phyloP scores from a whole-genome alignment of 1,284 basidiomycete genomes.

The Nidula niveotomentosa region DNA sequence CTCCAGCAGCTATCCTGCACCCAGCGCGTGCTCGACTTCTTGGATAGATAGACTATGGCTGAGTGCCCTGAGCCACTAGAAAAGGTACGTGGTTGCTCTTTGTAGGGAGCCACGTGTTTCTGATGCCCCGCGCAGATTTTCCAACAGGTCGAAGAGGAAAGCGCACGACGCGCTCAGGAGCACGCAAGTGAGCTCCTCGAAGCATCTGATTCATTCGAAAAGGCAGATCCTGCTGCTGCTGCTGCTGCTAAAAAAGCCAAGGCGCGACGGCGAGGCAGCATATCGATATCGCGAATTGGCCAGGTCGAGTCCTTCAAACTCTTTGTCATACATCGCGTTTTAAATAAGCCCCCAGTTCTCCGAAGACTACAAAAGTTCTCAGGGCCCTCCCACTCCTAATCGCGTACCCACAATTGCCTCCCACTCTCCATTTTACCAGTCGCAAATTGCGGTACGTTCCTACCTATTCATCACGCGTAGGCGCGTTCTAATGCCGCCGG shows the following conservation, averaged over 20 bases:
- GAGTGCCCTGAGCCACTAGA: constrained; percentile 37
- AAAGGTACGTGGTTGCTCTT: constrained; percentile 25
- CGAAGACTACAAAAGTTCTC: constrained; percentile 20
- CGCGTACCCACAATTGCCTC: constrained; percentile 35
- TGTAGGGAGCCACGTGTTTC: constrained; percentile 2
- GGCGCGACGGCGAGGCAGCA: constrained; percentile 39
- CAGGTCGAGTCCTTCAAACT: constrained; percentile 35
- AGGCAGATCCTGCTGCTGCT: constrained; percentile 7
- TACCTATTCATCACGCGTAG: background rate
- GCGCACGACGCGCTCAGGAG: constrained; percentile 41
- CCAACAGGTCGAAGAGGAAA: constrained; percentile 51
- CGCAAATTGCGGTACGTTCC: constrained; percentile 41
- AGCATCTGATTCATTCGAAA: constrained; percentile 11
- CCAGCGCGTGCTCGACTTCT: background rate
- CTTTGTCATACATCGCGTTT: constrained; percentile 1
- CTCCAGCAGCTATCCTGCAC: background rate
- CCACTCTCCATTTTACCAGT: constrained; percentile 49
- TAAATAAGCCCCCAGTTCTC: constrained; percentile 14
- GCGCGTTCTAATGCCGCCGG: constrained; percentile 3
- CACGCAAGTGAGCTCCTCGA: constrained; percentile 10
- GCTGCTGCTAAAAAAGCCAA: constrained; percentile 19
- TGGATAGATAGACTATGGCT: constrained; percentile 15
- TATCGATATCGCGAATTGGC: constrained; percentile 55
- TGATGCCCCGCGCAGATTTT: constrained; percentile 41
- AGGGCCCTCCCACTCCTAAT: constrained; percentile 23